Evolutionary conservation across 495 filamentous ascomycete genomes (phyloP), one percentile per base, ranked within the genome.

Genomic region (Aspergillus conjunctus): DNA sequence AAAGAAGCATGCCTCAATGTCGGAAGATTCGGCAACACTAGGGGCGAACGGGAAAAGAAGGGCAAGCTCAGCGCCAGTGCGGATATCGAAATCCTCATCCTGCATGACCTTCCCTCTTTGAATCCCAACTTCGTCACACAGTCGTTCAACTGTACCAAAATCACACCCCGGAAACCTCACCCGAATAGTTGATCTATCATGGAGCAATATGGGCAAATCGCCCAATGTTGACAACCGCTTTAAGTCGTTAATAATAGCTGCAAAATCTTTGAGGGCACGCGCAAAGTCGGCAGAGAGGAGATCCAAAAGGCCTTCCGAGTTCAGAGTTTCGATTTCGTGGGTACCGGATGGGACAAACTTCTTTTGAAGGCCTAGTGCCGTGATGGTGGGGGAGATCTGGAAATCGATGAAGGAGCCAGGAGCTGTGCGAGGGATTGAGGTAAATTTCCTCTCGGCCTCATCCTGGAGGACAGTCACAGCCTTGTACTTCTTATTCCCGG

Each of bases 131-230:
- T 98, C 94, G 48, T 90, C 81, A 69, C 93, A 97, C 0, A 97
- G 79, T 15, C 81, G 77, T 69, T 95, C 91, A 0, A 98, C 92
- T 2, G 89, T 90, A 5, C 88, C 85, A 0, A 84, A 85, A 67
- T 97, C 93, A 62, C 93, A 96, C 21, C 94, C 94, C 1, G 91
- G 89, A 69, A 98, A 98, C 37, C 91, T 87, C 3, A 98, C 88
- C 11, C 89, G 83, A 8, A 98, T 76, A 7, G 84, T 83, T 0
- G 83, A 83, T 18, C 76, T 74, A 54, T 78, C 73, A 51, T 87
- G 87, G 41, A 97, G 80, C 0, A 80, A 76, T 17, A 97, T 86
- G 0, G 94, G 91, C 9, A 98, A 79, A 67, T 97, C 91, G 9
- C 94, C 94, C 5, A 97, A 73, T 1, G 77, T 71, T 1, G 89